Percentiles rank a stretch among this genome's conserved stretches.
Evolutionary conservation across 306 rosid species (phyloP).

Genomic region (Myrica gale): DNA sequence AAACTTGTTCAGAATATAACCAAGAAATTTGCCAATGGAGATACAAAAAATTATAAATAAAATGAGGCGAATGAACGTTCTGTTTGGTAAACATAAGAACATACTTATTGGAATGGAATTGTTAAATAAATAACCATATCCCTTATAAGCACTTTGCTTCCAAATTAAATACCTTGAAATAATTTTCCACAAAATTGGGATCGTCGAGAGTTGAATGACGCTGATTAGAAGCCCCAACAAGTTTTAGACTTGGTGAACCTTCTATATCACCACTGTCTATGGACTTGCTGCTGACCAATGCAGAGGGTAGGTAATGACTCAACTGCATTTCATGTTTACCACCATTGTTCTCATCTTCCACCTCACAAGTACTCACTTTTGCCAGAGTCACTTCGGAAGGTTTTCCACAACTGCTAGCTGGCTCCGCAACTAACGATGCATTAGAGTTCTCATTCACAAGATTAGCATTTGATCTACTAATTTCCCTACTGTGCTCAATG

Average conservation of each 20-base stretch:
- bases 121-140: neutral
- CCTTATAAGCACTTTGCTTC: constrained; percentile 11
- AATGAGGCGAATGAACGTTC: neutral
- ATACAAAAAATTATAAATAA: constrained; percentile 2
- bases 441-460: constrained; percentile 29
- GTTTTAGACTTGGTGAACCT: constrained; percentile 38
- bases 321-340: constrained; percentile 34
- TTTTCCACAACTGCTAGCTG: constrained; percentile 31
- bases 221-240: constrained; percentile 46
- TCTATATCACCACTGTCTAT: constrained; percentile 31
- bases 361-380: constrained; percentile 36
- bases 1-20: constrained; percentile 27
- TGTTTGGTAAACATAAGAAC: neutral
- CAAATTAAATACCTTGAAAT: constrained; percentile 72
- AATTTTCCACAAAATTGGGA: constrained; percentile 86
- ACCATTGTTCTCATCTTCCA: constrained; percentile 32
- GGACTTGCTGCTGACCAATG: constrained; percentile 39
- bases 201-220: constrained; percentile 67
- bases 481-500: constrained; percentile 28
- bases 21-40: constrained; percentile 12
- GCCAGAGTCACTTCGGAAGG: constrained; percentile 32
- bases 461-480: constrained; percentile 36
- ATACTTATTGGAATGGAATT: neutral
- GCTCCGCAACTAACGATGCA: constrained; percentile 34
- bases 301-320: constrained; percentile 38